Percentiles rank a stretch among this genome's conserved stretches.
These are phyloP conservation scores for Verbascum thapsus DNA, from an alignment of 257 asterid genomes.

Conservation along the genomic window DNA sequence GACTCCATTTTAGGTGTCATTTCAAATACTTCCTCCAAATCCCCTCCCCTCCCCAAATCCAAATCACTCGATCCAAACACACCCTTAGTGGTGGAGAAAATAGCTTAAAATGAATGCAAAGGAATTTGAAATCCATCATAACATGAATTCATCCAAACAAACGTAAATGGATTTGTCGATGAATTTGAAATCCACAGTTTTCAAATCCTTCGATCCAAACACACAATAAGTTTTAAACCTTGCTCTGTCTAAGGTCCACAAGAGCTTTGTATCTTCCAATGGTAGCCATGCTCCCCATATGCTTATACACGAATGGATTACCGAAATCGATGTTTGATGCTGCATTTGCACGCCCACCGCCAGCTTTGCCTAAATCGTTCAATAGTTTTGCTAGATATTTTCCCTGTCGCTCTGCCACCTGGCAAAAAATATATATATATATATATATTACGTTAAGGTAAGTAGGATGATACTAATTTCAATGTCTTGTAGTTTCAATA, in stretches of 20 bases:
- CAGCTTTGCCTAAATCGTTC: constrained; percentile 66
- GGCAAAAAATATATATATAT: constrained; percentile 27
- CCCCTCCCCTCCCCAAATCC: too few relatives aligned
- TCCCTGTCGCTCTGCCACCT: constrained; percentile 99
- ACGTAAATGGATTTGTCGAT: too few relatives aligned
- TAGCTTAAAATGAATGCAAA: too few relatives aligned
- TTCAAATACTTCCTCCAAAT: too few relatives aligned
- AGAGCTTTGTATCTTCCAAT: constrained; percentile 93
- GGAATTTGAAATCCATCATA: too few relatives aligned
- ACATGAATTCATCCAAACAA: too few relatives aligned
- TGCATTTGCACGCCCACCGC: constrained; percentile 74
- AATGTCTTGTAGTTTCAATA: constrained; percentile 9
- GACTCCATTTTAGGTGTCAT: too few relatives aligned
- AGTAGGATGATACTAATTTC: neutral
- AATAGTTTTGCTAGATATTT: constrained; percentile 66
- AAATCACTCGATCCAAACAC: too few relatives aligned
- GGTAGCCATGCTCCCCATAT: constrained; percentile 96
- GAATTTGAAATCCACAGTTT: too few relatives aligned
- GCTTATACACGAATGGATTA: constrained; percentile 66
- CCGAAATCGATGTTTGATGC: constrained; percentile 62
- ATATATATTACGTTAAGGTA: constrained; percentile 23
- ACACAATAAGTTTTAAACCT: constrained; percentile 50
- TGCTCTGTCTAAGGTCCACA: constrained; percentile 95
- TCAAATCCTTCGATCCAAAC: too few relatives aligned
- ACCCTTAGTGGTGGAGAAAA: too few relatives aligned